Conservation (phyloP, 176 grass and related monocot species). For the Triticum aestivum region DNA sequence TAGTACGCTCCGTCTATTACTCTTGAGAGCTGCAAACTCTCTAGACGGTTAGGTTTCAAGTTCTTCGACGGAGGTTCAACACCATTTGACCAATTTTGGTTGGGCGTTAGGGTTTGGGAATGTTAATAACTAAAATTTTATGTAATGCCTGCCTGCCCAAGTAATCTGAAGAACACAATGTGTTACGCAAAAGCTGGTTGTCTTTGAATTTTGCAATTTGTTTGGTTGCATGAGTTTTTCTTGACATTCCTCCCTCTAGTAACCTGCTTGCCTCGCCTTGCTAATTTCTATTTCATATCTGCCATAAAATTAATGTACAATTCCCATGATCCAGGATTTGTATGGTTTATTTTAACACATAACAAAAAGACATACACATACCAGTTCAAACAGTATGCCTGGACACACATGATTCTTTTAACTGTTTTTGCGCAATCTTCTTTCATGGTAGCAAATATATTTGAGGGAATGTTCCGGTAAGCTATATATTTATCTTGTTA, state of each 20-base stretch:
- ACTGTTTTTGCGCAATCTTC: conserved; percentile 85
- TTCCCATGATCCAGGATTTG: conserved; percentile 68
- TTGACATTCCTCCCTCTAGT: neutral
- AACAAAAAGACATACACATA: conserved; percentile 99
- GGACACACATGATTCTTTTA: conserved; percentile 99
- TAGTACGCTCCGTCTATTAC: no score
- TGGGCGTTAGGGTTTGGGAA: neutral
- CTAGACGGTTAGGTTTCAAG: no score
- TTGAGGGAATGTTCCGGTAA: conserved; percentile 99
- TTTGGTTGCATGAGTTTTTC: conserved; percentile 1
- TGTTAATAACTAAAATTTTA: neutral
- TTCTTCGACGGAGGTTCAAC: no score
- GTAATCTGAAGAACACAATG: neutral
- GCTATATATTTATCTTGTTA: neutral
- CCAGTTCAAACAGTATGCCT: conserved; percentile 98
- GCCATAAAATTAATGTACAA: conserved; percentile 10
- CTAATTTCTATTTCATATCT: neutral
- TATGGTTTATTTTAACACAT: conserved; percentile 98
- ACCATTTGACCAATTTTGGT: neutral
- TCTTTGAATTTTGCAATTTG: neutral
- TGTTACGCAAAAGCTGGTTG: neutral
- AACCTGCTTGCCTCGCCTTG: neutral
- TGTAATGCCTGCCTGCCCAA: neutral
- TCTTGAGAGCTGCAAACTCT: no score
- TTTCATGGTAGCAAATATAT: conserved; percentile 98